Percentiles rank a stretch among this genome's conserved stretches.
These are phyloP conservation scores for Raddia distichophylla DNA, from an alignment of 176 grass and related monocot species.

Conservation along the genomic window DNA sequence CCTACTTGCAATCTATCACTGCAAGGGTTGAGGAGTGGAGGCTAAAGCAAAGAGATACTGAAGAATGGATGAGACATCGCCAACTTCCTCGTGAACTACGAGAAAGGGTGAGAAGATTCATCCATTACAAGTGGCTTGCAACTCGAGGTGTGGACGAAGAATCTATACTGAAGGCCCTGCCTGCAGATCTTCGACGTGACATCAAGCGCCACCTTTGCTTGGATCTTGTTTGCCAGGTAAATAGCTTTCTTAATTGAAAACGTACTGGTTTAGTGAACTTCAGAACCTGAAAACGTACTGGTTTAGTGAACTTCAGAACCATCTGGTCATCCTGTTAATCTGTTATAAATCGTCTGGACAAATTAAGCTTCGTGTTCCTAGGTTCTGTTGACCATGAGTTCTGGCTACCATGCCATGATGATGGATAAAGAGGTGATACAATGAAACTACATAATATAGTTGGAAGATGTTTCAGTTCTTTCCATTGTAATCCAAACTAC, in stretches of 20 bases:
- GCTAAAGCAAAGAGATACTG: conserved; percentile 87
- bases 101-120: conserved; percentile 81
- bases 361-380: neutral
- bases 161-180: conserved; percentile 71
- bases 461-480: neutral
- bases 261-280: neutral
- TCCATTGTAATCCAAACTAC: neutral
- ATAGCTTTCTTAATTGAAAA: neutral
- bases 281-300: neutral
- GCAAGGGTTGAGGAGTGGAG: conserved; percentile 96
- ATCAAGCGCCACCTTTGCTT: conserved; percentile 94
- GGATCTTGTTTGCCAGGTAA: conserved; percentile 89
- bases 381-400: neutral
- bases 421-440: neutral
- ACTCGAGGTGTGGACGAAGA: conserved; percentile 94
- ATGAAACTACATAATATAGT: neutral
- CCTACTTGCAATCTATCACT: conserved; percentile 95
- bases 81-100: conserved; percentile 66
- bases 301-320: neutral
- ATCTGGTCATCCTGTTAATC: conserved; percentile 9
- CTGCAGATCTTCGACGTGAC: conserved; percentile 84
- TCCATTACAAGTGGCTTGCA: conserved; percentile 98
- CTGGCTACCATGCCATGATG: neutral
- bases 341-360: conserved; percentile 13
- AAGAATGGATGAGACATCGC: conserved; percentile 96